Base-by-base conservation (phyloP, 1,139 yeast species). In the Hansenula anomala region DNA sequence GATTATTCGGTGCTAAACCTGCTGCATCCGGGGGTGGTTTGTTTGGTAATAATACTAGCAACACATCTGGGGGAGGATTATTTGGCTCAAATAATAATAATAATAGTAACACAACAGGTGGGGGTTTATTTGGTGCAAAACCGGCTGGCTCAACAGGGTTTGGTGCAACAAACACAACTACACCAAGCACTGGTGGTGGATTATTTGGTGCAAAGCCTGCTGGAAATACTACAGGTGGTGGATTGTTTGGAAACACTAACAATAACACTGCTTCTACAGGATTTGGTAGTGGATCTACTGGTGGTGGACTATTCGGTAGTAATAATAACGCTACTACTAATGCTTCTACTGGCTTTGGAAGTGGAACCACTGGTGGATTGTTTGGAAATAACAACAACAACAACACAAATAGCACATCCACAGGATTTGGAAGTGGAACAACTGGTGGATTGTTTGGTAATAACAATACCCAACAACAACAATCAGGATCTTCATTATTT, bases 41-140 rank as follows among this genome's bases (percentile, higher is more conserved):
- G 19, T 57, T 58, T 41, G 58, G 58, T 34, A 23, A 39, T 34
- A 39, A 54, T 15, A 38, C 42, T 9, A 34, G 23, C n/a, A 38
- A 30, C 12, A 20, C 37, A 10, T 16, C 44, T 6, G 31, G 47
- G 26, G 64, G 67, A 18, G 66, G 73, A 3, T 51, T 69, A 14
- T 64, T 61, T 44, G 73, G 71, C 2, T n/a, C n/a, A n/a, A 40
- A 41, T 22, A 22, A 6, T 31, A 4, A 40, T 43, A 6, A 43
- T 3, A 23, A 44, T 4, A 35, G 24, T n/a, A 35, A 32, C 11
- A 20, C 35, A 11, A 17, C 43, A 6, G 32, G 47, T 26, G 64
- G 67, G 19, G 66, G 73, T 3, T 51, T 69, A 13, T 69, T 73
- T 59, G 75, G 75, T n/a, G 49, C 49, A 22, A 60, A 58, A 43